These are phyloP conservation scores for Escovopsis sp. DNA, from an alignment of 2,329 filamentous ascomycete genomes.

Conservation along the genomic window DNA sequence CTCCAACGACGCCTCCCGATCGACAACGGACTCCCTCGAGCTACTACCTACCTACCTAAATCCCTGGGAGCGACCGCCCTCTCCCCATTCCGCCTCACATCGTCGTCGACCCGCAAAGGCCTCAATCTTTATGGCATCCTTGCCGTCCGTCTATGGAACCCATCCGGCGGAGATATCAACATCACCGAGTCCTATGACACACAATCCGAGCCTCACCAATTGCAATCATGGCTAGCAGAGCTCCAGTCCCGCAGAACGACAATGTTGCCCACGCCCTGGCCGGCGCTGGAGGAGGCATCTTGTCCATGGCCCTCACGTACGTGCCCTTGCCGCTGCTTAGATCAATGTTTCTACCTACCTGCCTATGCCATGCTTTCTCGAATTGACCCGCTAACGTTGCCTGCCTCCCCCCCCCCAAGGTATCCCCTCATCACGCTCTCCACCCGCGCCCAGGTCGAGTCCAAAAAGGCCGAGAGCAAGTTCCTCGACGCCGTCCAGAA, in stretches of 20 bases:
- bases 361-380: neutral
- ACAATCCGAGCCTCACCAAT: neutral
- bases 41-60: neutral
- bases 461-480: constrained; percentile 74
- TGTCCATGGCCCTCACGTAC: constrained; percentile 92
- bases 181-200: neutral
- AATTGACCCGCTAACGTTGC: too few species aligned
- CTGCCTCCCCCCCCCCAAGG: constrained; percentile 25
- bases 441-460: constrained; percentile 94
- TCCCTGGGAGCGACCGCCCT: neutral
- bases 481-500: constrained; percentile 70
- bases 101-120: too few species aligned
- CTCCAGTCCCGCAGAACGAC: constrained; percentile 71
- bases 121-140: too few species aligned
- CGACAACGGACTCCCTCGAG: neutral
- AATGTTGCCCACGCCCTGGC: constrained; percentile 93
- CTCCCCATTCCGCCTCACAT: too few species aligned
- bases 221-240: constrained; percentile 31
- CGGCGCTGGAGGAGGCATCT: constrained; percentile 80
- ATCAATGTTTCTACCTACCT: constrained; percentile 2
- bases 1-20: neutral
- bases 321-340: constrained; percentile 9
- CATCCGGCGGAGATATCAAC: neutral
- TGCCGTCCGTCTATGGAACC: too few species aligned
- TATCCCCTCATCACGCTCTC: constrained; percentile 97